phyloP scores from a whole-genome alignment of 2,329 filamentous ascomycete genomes.

The Trichoderma asperellum region DNA sequence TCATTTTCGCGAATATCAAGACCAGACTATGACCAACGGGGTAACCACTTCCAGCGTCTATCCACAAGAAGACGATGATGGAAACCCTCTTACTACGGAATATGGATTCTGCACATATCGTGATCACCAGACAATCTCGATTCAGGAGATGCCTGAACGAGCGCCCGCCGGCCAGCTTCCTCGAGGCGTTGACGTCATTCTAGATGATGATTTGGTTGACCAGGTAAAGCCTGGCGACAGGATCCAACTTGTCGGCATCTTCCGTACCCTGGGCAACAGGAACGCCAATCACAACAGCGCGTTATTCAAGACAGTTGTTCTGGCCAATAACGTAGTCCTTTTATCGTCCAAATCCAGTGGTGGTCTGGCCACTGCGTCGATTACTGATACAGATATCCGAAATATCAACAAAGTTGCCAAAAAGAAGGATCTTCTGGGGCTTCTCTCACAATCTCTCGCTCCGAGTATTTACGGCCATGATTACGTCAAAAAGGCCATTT shows the following conservation, averaged over 20 bases:
- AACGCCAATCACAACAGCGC: slow-evolving; percentile 90
- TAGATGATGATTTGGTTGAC: slow-evolving; percentile 96
- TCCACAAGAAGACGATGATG: slow-evolving; percentile 89
- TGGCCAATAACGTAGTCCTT: slow-evolving; percentile 94
- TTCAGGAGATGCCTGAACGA: slow-evolving; percentile 98
- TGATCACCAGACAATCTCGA: slow-evolving; percentile 96
- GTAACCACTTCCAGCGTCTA: slow-evolving; percentile 90
- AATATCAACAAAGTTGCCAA: slow-evolving; percentile 99
- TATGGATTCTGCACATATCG: slow-evolving; percentile 95
- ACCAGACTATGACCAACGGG: slow-evolving; percentile 96
- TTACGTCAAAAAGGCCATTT: slow-evolving; percentile 95
- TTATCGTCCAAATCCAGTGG: slow-evolving; percentile 95
- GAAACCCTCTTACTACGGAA: slow-evolving; percentile 90
- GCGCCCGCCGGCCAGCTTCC: slow-evolving; percentile 95
- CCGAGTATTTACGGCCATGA: slow-evolving; percentile 97
- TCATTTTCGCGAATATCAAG: slow-evolving; percentile 85
- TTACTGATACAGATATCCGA: slow-evolving; percentile 95
- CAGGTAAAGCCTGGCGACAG: slow-evolving; percentile 93
- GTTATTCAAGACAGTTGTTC: slow-evolving; percentile 89
- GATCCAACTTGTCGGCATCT: slow-evolving; percentile 96
- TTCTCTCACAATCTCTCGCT: slow-evolving; percentile 90
- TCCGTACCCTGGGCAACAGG: slow-evolving; percentile 89
- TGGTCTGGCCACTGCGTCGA: slow-evolving; percentile 85
- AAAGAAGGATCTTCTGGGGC: slow-evolving; percentile 88
- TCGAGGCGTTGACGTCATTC: slow-evolving; percentile 90